A percentile compares a stretch with the other conserved stretches of the same genome.
Evolutionary conservation across 345 rosid genomes (phyloP).

Genomic region (Adansonia digitata): DNA sequence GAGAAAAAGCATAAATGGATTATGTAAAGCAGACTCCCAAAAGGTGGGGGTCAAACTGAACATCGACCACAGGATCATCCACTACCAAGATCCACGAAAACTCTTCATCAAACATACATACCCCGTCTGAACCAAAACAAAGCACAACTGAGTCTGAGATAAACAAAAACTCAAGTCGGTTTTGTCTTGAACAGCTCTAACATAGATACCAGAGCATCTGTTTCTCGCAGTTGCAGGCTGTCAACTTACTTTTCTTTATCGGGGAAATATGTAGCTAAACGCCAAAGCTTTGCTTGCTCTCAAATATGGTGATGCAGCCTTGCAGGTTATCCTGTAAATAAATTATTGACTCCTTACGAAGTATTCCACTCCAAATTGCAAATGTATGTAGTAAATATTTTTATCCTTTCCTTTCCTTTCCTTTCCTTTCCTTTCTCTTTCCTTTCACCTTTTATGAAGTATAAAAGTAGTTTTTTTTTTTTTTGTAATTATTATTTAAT

Average conservation of each 20-base stretch:
- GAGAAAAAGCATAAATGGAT: neutral
- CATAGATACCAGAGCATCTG: neutral
- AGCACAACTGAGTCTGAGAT: neutral
- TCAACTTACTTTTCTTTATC: neutral
- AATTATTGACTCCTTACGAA: too few relatives aligned
- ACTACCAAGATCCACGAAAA: neutral
- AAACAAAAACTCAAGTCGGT: neutral
- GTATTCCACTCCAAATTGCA: too few relatives aligned
- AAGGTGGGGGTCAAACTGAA: conserved; percentile 20
- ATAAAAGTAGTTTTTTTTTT: too few relatives aligned
- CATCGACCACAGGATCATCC: conserved; percentile 3
- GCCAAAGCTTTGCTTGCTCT: too few relatives aligned
- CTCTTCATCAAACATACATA: neutral
- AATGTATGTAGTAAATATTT: too few relatives aligned
- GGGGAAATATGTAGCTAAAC: neutral
- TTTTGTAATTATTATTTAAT: too few relatives aligned
- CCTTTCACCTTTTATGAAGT: too few relatives aligned
- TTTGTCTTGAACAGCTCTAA: neutral
- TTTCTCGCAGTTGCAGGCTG: neutral
- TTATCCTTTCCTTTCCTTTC: too few relatives aligned
- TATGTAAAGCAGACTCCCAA: neutral
- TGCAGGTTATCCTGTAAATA: too few relatives aligned
- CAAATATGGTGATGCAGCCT: too few relatives aligned
- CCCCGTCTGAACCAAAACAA: neutral
- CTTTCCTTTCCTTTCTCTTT: too few relatives aligned